These are phyloP conservation scores for Aureobasidium sp. DNA, from an alignment of 2,329 filamentous ascomycete genomes.

Conservation along the genomic window DNA sequence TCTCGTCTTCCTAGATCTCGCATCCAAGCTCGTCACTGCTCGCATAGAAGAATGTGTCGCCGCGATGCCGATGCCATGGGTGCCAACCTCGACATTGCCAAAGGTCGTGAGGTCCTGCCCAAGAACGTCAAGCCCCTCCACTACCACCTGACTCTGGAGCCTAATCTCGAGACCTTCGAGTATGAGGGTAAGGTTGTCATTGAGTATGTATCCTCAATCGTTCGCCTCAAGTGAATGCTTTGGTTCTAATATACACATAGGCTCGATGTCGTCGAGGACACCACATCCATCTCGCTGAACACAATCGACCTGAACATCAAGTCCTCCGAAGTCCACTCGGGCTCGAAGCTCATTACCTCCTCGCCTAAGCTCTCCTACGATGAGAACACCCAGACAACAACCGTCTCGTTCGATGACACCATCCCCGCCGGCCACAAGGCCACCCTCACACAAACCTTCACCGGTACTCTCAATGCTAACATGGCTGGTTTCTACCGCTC, in stretches of 20 bases:
- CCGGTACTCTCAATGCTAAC: slow-evolving; percentile 76
- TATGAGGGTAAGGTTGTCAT: slow-evolving; percentile 80
- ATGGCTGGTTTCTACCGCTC: slow-evolving; percentile 98
- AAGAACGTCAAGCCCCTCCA: slow-evolving; percentile 86
- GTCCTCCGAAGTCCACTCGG: slow-evolving; percentile 57
- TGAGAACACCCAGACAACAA: slow-evolving; percentile 72
- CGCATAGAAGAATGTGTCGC: slow-evolving; percentile 70
- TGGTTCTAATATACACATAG: slow-evolving; percentile 25
- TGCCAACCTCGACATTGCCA: slow-evolving; percentile 50
- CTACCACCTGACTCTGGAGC: slow-evolving; percentile 87
- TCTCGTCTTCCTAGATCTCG: background rate
- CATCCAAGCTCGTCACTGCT: slow-evolving; percentile 50
- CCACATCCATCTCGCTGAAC: slow-evolving; percentile 78
- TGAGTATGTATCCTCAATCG: slow-evolving; percentile 45
- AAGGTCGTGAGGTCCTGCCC: slow-evolving; percentile 75
- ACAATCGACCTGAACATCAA: slow-evolving; percentile 79
- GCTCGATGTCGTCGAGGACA: slow-evolving; percentile 76
- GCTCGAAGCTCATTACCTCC: slow-evolving; percentile 49
- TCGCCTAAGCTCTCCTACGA: slow-evolving; percentile 63
- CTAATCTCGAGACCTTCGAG: slow-evolving; percentile 77
- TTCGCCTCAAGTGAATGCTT: background rate
- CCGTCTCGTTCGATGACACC: slow-evolving; percentile 65
- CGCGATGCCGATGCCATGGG: slow-evolving; percentile 42
- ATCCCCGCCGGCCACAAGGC: slow-evolving; percentile 69
- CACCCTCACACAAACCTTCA: slow-evolving; percentile 68